Percentiles rank a stretch among this genome's conserved stretches.
Evolutionary conservation across 805 yeast genomes (phyloP).

Genomic region (Teunomyces panamensis): DNA sequence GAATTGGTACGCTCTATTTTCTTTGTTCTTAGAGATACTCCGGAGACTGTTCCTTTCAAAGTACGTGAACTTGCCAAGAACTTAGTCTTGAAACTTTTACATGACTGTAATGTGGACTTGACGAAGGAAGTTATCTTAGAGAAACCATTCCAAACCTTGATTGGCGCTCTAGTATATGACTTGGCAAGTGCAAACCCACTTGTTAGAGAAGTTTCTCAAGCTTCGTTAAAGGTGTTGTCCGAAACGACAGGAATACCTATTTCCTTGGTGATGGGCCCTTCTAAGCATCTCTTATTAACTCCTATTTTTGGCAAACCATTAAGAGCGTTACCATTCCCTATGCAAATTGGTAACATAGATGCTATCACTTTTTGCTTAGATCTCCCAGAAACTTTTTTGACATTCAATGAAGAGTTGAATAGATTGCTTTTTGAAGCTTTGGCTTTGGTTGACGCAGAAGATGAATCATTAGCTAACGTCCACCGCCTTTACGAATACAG

Average conservation of each 20-base stretch:
- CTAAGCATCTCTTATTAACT: constrained; percentile 75
- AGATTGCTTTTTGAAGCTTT: constrained; percentile 85
- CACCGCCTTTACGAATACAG: constrained; percentile 82
- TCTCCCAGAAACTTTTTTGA: constrained; percentile 74
- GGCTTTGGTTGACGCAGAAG: constrained; percentile 96
- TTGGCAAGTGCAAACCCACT: constrained; percentile 82
- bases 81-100: constrained; percentile 61
- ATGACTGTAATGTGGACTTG: constrained; percentile 59
- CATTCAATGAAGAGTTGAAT: constrained; percentile 84
- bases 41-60: constrained; percentile 78
- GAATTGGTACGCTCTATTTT: constrained; percentile 84
- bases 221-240: constrained; percentile 63
- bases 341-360: constrained; percentile 98
- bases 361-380: constrained; percentile 91
- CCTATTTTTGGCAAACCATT: constrained; percentile 97
- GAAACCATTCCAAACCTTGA: constrained; percentile 74
- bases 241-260: constrained; percentile 68
- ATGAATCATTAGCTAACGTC: constrained; percentile 86
- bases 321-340: constrained; percentile 94
- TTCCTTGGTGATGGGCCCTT: constrained; percentile 74
- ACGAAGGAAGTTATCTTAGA: constrained; percentile 61
- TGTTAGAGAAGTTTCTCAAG: constrained; percentile 80
- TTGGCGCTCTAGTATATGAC: constrained; percentile 90
- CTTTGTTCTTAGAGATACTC: constrained; percentile 87
- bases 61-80: constrained; percentile 72